Conservation (phyloP, 2,329 filamentous ascomycete species). For the Dactylonectria estremocensis region DNA sequence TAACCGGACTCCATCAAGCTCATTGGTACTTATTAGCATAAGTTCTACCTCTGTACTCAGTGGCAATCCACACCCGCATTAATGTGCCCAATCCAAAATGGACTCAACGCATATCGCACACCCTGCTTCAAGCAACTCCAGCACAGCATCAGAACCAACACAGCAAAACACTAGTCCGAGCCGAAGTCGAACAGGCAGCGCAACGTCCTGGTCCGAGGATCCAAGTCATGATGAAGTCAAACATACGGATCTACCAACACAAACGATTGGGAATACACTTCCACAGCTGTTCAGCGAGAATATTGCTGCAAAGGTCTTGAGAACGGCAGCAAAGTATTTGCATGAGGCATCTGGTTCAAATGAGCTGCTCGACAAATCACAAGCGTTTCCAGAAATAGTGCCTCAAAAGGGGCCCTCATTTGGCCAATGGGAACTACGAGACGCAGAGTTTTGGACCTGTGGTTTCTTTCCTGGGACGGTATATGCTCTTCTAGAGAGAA, state of each 20-base stretch:
- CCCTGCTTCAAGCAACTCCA: background rate
- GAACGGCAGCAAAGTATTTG: slow-evolving; percentile 15
- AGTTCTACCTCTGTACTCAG: background rate
- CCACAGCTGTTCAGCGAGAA: slow-evolving; percentile 15
- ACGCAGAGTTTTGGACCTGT: slow-evolving; percentile 59
- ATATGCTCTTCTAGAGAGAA: slow-evolving; percentile 54
- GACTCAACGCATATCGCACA: background rate
- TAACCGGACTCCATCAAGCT: background rate
- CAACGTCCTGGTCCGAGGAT: slow-evolving; percentile 15
- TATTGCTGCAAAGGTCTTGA: slow-evolving; percentile 20
- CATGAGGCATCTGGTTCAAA: background rate
- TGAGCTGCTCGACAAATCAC: slow-evolving; percentile 6
- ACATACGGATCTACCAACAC: background rate
- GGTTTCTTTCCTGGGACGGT: slow-evolving; percentile 59
- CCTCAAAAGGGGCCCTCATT: slow-evolving; percentile 46
- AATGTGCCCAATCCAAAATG: background rate
- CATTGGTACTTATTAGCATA: background rate
- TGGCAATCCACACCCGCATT: background rate
- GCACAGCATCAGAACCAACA: background rate
- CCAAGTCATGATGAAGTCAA: background rate
- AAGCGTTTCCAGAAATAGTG: slow-evolving; percentile 52
- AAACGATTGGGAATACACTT: background rate
- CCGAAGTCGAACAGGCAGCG: slow-evolving; percentile 7
- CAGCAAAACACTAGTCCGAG: background rate
- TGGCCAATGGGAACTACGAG: slow-evolving; percentile 49